Base-by-base conservation (phyloP, 805 yeast species). In the Starmerella asiatica region DNA sequence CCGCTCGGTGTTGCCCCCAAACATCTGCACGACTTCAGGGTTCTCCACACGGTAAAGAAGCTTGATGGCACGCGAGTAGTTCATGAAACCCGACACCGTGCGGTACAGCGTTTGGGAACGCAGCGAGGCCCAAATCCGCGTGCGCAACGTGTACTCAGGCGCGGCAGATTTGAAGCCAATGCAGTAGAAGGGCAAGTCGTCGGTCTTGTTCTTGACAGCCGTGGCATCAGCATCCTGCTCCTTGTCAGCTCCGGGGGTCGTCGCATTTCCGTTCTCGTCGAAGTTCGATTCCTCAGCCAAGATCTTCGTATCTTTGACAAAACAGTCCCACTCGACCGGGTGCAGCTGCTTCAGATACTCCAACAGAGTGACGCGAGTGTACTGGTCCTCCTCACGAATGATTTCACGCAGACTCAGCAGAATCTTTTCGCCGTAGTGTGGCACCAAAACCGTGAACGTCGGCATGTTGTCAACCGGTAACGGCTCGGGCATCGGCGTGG, bases 381-480 rank as follows among this genome's bases (percentile, higher is more conserved):
- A 84, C 65, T 85, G 94, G 58, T 86, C 95, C 61, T 91, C 97
- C 66, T 88, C 97, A 57, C 94, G 79, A 54, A 91, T 88, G 57
- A 91, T 85, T 63, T 88, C 98, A 60, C 93, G 79, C 56, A 91
- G 68, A n/a, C 95, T 83, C 37, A 88, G 67, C 53, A 86, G 69
- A 47, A 88, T 88, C 75, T 85, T 88, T 67, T 88, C 98, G 49
- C 91, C 70, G 64, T 88, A 88, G 62, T 88, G 98, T 56, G 98
- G 97, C 51, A 88, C 80, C 62, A 88, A 69, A 18, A 91, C 97
- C 29, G 98, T 86, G 63, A 91, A 91, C 11, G 97, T 88, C 50
- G 99, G 99, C 98, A 91, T 91, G 70, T 88, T 88, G 64, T 91
- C 98, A 52, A 93, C 97, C 32, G 99, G 98, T 58, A 91, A 70